phyloP scores from a whole-genome alignment of 106 monocot genomes.

The Allium fistulosum region DNA sequence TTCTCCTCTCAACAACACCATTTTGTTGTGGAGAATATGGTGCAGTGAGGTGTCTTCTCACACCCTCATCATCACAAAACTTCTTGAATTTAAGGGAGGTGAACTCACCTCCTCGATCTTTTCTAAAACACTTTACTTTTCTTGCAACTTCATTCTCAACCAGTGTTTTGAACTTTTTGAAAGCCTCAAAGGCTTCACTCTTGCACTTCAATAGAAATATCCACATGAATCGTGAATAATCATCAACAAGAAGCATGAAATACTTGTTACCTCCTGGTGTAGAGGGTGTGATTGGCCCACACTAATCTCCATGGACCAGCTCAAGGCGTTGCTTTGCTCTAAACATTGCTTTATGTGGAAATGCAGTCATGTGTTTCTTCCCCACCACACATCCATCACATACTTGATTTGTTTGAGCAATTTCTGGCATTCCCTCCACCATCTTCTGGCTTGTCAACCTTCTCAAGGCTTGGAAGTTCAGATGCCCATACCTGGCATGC shows the following conservation, averaged over 20 bases:
- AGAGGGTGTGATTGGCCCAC: conserved; percentile 9
- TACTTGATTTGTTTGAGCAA: background rate
- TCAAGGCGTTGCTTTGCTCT: background rate
- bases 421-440: background rate
- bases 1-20: background rate
- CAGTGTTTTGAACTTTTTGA: conserved; percentile 6
- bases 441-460: background rate
- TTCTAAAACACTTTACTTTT: background rate
- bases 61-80: conserved; percentile 6
- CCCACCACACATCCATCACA: conserved; percentile 5
- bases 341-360: background rate
- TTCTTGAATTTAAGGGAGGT: background rate
- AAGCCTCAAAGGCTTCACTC: background rate
- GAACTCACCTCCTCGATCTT: background rate
- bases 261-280: conserved; percentile 11
- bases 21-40: background rate
- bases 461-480: conserved; percentile 1
- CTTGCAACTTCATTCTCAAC: background rate
- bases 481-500: no score
- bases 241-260: conserved; percentile 20
- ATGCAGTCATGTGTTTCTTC: background rate
- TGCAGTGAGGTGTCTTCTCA: background rate
- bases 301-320: conserved; percentile 13
- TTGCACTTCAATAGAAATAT: conserved; percentile 1
- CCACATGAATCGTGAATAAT: conserved; percentile 16